Percentiles rank a stretch among this genome's conserved stretches.
Conservation (phyloP, 306 rosid species). For the Phaseolus lunatus region DNA sequence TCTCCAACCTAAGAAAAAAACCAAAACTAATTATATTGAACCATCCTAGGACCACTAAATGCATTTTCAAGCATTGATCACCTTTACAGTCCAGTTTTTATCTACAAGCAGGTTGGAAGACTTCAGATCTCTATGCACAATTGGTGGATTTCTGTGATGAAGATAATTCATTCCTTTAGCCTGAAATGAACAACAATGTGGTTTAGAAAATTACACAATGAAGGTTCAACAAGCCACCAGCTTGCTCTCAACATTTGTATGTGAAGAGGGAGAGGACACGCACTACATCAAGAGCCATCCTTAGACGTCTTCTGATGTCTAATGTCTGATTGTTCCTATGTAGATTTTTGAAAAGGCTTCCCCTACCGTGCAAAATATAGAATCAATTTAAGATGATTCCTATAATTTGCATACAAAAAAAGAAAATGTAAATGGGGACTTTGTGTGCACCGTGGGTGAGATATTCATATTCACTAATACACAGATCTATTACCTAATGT, state of each 20-base stretch:
- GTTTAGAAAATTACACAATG: slow-evolving; percentile 16
- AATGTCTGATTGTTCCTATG: slow-evolving; percentile 68
- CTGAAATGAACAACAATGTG: slow-evolving; percentile 50
- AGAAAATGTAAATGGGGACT: background rate
- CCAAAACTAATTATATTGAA: slow-evolving; percentile 28
- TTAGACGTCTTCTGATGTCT: slow-evolving; percentile 67
- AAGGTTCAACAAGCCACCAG: slow-evolving; percentile 26
- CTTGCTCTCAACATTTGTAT: slow-evolving; percentile 4
- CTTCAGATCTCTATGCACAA: slow-evolving; percentile 82
- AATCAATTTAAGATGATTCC: slow-evolving; percentile 26
- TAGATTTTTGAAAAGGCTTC: slow-evolving; percentile 80
- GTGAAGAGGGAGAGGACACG: slow-evolving; percentile 45
- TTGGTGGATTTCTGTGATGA: slow-evolving; percentile 84
- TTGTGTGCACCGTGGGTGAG: slow-evolving; percentile 18
- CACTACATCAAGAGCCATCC: slow-evolving; percentile 89
- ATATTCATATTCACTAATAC: slow-evolving; percentile 16
- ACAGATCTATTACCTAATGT: slow-evolving; percentile 6
- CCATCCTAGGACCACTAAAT: slow-evolving; percentile 18
- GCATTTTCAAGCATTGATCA: slow-evolving; percentile 36
- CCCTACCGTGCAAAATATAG: slow-evolving; percentile 58
- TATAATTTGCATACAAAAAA: slow-evolving; percentile 12
- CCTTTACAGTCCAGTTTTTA: slow-evolving; percentile 88
- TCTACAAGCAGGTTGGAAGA: slow-evolving; percentile 81
- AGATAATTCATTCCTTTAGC: slow-evolving; percentile 86
- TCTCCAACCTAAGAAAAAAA: slow-evolving; percentile 69